phyloP scores from a whole-genome alignment of 2,329 filamentous ascomycete genomes.

The Botrytis fabae region DNA sequence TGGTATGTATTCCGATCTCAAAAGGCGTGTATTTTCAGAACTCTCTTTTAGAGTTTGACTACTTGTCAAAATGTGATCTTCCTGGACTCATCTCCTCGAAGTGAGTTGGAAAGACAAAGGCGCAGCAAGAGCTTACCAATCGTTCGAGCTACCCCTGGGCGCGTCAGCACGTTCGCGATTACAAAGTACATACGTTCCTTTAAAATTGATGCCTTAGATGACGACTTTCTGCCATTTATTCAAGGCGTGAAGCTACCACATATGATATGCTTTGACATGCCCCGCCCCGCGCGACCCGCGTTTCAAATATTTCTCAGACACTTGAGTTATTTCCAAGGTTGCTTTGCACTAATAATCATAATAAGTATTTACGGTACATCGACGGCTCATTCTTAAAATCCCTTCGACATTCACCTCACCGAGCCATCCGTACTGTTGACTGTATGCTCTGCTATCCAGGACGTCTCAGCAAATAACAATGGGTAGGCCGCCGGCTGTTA shows the following conservation, averaged over 20 bases:
- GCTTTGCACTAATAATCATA: background rate
- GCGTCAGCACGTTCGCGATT: background rate
- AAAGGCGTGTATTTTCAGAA: background rate
- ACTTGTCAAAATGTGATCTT: background rate
- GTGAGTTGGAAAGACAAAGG: background rate
- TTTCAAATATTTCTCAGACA: slow-evolving; percentile 2
- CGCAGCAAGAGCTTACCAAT: slow-evolving; percentile 14
- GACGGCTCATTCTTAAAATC: background rate
- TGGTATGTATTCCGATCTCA: background rate
- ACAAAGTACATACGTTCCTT: background rate
- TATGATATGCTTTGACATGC: background rate
- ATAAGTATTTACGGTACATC: background rate
- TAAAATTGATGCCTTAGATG: background rate
- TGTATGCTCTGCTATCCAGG: slow-evolving; percentile 2
- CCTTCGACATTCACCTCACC: background rate
- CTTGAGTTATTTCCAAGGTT: background rate
- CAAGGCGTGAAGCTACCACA: background rate
- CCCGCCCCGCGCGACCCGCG: slow-evolving; percentile 9
- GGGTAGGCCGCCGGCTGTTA: slow-evolving; percentile 51
- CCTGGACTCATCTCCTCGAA: background rate
- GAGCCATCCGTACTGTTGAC: background rate
- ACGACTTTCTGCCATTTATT: background rate
- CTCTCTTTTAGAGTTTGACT: background rate
- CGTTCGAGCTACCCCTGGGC: background rate
- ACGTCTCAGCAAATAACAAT: slow-evolving; percentile 36